Conservation (phyloP, 129 eudicot genomes). For the Flaveria sonorensis region DNA sequence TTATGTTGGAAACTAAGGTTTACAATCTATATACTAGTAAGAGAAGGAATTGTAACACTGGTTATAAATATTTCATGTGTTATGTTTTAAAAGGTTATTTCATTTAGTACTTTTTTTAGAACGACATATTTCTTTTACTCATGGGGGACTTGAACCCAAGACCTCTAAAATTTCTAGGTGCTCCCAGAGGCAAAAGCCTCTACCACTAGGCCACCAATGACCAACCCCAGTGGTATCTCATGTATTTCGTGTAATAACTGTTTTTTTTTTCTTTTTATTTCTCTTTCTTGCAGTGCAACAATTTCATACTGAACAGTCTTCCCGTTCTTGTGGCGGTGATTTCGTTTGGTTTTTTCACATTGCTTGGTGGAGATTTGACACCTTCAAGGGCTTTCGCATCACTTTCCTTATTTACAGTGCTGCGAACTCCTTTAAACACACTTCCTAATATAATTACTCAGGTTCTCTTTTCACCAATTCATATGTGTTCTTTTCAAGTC, state of each 20-base stretch:
- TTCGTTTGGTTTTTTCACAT: conserved; percentile 82
- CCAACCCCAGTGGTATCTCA: no score
- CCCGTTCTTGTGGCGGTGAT: conserved; percentile 92
- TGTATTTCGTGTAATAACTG: background rate
- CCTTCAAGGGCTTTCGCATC: conserved; percentile 97
- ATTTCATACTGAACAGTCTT: conserved; percentile 82
- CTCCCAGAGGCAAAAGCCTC: no score
- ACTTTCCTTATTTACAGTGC: conserved; percentile 85
- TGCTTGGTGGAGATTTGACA: conserved; percentile 93
- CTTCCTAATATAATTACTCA: conserved; percentile 87
- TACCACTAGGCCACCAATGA: no score
- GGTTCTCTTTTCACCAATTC: conserved; percentile 44
- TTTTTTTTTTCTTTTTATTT: conserved; percentile 19
- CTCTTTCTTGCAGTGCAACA: conserved; percentile 65
- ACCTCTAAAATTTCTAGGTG: no score
- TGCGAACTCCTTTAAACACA: conserved; percentile 78
- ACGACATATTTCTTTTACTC: no score
- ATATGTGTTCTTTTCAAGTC: conserved; percentile 9
- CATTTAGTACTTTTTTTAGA: no score
- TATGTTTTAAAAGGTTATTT: background rate
- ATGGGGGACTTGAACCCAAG: no score
- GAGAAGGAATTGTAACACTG: no score
- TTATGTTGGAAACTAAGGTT: background rate
- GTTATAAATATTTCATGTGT: background rate
- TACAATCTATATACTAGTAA: background rate